These are phyloP conservation scores for Geosiphon pyriformis DNA, from an alignment of 192 early-diverging fungal genomes.

Conservation along the genomic window DNA sequence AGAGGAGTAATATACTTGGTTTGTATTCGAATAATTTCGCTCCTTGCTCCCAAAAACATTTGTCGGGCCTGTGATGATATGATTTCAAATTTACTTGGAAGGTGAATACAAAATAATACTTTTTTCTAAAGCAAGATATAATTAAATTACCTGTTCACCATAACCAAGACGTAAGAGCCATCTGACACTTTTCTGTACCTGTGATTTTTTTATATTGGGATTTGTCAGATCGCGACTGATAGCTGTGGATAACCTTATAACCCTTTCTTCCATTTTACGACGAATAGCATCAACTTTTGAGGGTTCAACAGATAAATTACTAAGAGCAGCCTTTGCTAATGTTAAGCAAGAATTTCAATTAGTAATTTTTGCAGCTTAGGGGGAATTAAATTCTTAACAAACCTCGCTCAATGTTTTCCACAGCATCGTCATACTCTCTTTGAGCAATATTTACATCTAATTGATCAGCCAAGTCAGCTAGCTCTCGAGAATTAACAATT, in stretches of 20 bases:
- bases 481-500: constrained; percentile 46
- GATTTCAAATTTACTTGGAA: background rate
- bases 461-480: constrained; percentile 77
- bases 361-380: too few species aligned
- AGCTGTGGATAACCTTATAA: constrained; percentile 33
- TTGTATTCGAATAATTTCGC: constrained; percentile 68
- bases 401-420: constrained; percentile 64
- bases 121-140: background rate
- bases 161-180: constrained; percentile 74
- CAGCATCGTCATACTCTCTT: constrained; percentile 83
- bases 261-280: constrained; percentile 40
- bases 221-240: constrained; percentile 69
- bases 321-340: constrained; percentile 31
- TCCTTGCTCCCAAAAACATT: constrained; percentile 77
- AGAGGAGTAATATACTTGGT: constrained; percentile 51
- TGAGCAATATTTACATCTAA: constrained; percentile 92
- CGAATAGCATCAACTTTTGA: constrained; percentile 36
- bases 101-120: background rate
- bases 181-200: constrained; percentile 73
- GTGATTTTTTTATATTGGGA: constrained; percentile 72
- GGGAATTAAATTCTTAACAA: too few species aligned
- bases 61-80: constrained; percentile 61
- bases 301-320: constrained; percentile 28
- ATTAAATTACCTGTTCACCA: constrained; percentile 52
- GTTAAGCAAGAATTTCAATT: background rate